phyloP scores from a whole-genome alignment of 2,329 filamentous ascomycete genomes.

The Colletotrichum endophyticum region DNA sequence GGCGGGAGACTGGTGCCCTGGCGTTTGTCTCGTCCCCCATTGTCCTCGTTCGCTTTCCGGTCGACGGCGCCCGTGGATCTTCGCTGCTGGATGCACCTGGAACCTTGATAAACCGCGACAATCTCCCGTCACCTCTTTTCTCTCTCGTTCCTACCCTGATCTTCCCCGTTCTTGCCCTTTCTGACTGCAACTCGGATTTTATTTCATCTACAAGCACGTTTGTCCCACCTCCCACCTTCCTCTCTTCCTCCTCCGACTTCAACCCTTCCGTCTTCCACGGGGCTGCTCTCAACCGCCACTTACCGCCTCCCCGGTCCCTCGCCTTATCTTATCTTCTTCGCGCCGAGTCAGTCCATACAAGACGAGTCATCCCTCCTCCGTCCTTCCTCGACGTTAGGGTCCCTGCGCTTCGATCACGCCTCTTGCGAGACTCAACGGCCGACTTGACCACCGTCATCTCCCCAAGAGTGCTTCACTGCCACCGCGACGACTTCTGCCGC shows the following conservation, averaged over 20 bases:
- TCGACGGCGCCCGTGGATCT: background rate
- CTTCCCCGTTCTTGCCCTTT: background rate
- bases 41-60: background rate
- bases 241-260: background rate
- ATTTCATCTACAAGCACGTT: background rate
- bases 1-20: background rate
- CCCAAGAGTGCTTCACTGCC: background rate
- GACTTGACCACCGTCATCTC: background rate
- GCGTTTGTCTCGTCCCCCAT: background rate
- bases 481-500: background rate
- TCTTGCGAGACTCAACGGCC: background rate
- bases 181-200: background rate
- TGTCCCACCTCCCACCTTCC: background rate
- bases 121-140: background rate
- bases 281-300: background rate
- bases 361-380: constrained; percentile 16
- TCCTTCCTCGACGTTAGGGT: background rate
- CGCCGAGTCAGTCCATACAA: constrained; percentile 9
- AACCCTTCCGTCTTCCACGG: background rate
- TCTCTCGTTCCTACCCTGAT: background rate
- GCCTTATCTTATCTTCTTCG: constrained; percentile 11
- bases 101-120: constrained; percentile 18
- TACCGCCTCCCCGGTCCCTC: background rate
- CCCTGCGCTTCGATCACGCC: background rate
- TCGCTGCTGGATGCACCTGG: background rate